Percentiles rank a stretch among this genome's conserved stretches.
Conservation (phyloP, 495 filamentous ascomycete species). For the Talaromyces stipitatus region DNA sequence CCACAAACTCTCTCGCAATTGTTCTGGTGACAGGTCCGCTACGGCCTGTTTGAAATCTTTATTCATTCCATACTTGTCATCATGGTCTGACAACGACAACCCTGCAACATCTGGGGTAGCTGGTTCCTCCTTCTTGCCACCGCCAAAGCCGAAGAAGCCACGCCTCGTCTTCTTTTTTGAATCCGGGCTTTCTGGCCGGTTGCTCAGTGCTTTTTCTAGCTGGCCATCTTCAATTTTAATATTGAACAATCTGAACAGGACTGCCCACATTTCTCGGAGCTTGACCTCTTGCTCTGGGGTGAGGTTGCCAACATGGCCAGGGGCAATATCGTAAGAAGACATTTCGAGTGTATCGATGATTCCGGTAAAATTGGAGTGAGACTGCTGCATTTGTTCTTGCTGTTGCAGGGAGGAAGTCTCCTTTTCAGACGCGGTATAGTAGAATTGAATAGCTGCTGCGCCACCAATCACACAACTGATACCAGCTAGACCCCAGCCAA, state of each 20-base stretch:
- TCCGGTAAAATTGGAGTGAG: constrained; percentile 18
- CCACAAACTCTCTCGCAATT: constrained; percentile 81
- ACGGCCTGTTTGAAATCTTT: constrained; percentile 80
- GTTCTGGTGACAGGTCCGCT: constrained; percentile 64
- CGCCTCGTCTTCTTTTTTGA: constrained; percentile 68
- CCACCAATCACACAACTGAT: not conserved
- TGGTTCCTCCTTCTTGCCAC: constrained; percentile 51
- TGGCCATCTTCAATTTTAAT: constrained; percentile 37
- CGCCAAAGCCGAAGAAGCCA: constrained; percentile 50
- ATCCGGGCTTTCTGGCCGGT: constrained; percentile 18
- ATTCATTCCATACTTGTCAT: constrained; percentile 90
- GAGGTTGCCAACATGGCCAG: constrained; percentile 79
- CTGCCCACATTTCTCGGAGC: constrained; percentile 77
- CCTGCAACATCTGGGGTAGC: constrained; percentile 30
- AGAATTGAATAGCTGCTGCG: not conserved
- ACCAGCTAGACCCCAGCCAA: constrained; percentile 23
- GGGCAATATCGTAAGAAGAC: constrained; percentile 39
- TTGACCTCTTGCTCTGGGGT: constrained; percentile 85
- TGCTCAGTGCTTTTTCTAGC: constrained; percentile 14
- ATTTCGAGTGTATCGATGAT: constrained; percentile 34
- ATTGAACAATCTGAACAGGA: constrained; percentile 72
- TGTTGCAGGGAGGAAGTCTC: not conserved
- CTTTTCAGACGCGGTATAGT: not conserved
- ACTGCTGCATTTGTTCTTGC: constrained; percentile 11
- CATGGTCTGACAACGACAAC: constrained; percentile 44